Base-by-base conservation (phyloP, 352 stramenopile genomes). In the Plasmopara halstedii region DNA sequence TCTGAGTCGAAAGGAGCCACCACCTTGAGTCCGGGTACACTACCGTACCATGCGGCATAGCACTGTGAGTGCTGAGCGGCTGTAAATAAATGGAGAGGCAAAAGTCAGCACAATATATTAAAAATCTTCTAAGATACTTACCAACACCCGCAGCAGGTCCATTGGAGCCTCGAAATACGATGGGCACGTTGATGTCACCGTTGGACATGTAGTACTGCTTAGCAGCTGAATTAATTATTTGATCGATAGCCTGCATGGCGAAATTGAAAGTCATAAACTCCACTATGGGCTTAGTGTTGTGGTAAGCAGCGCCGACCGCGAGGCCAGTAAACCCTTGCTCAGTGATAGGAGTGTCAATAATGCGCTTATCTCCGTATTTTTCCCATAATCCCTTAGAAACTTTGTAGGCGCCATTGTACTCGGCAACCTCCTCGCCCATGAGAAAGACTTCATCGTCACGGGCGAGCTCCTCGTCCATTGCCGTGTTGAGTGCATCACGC, bases 211-310 rank as follows among this genome's bases (percentile, higher is more conserved):
- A 99, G 62, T 96, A 98, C 55, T 99, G 95, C 81, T 99, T 99
- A 47, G 97, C 97, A n/a, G 96, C 96, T 49, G 87, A 98, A 71
- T 99, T 99, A 42, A 99, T 85, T 61, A 99, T 97, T 66, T 99
- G 97, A 82, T 99, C 97, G 58, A 99, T 99, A 22, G 96, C 96
- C 63, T 99, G 96, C 91, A 99, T 98, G 50, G 94, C 94, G 70
- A 99, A 99, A 75, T 99, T 99, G 67, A 98, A 99, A 20, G 97
- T 99, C 97, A 99, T 99, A 73, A 99, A 99, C 82, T 99, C 97
- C 18, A 99, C 85, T 38, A 99, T 88, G 29, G 97, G 97, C 68
- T 94, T 90, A 10, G 98, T 86, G 74, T 96, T 89, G 66, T 99
- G 94, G 80, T 98, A 98, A 36, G 96, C 85, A 29, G 95, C 85